Percentiles rank a stretch among this genome's conserved stretches.
These are phyloP conservation scores for Cryphonectria nitschkei DNA, from an alignment of 2,329 filamentous ascomycete genomes.

Conservation along the genomic window DNA sequence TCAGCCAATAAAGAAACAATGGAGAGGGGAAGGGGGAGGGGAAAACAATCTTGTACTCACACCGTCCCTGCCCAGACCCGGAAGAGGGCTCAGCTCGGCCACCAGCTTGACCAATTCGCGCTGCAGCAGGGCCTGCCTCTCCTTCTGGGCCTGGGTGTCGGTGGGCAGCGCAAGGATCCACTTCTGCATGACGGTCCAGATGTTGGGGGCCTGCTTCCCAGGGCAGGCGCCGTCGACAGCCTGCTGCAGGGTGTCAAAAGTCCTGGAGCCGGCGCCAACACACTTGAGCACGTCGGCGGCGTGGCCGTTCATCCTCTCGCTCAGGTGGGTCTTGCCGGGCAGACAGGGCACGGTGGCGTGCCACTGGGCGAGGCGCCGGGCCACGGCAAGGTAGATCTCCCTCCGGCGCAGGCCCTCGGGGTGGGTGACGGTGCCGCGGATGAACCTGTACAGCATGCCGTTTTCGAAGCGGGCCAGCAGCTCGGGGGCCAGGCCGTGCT, in stretches of 20 bases:
- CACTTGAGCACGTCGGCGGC: conserved; percentile 25
- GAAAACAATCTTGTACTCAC: conserved; percentile 50
- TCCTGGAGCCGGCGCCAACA: conserved; percentile 35
- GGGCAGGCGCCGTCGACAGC: conserved; percentile 58
- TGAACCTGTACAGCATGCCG: conserved; percentile 91
- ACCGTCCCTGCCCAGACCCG: conserved; percentile 75
- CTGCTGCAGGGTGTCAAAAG: conserved; percentile 43
- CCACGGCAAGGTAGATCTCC: conserved; percentile 80
- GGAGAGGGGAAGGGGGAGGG: too few species aligned
- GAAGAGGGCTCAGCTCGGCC: conserved; percentile 72
- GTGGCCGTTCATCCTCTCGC: conserved; percentile 37
- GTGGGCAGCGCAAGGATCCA: conserved; percentile 88
- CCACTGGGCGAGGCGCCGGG: conserved; percentile 86
- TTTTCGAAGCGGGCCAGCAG: conserved; percentile 93
- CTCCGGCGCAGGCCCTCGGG: conserved; percentile 79
- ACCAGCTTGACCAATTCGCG: conserved; percentile 74
- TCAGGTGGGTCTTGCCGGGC: conserved; percentile 43
- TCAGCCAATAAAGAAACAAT: not conserved
- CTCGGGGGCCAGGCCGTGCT: conserved; percentile 79
- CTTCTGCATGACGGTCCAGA: conserved; percentile 95
- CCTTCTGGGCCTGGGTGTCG: conserved; percentile 68
- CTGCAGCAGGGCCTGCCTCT: conserved; percentile 71
- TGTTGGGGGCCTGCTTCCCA: conserved; percentile 76
- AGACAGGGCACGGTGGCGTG: conserved; percentile 74
- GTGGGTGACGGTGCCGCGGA: conserved; percentile 78